Evolutionary conservation across 1,284 basidiomycete genomes (phyloP).

Genomic region (Garcileccinum viscosum): DNA sequence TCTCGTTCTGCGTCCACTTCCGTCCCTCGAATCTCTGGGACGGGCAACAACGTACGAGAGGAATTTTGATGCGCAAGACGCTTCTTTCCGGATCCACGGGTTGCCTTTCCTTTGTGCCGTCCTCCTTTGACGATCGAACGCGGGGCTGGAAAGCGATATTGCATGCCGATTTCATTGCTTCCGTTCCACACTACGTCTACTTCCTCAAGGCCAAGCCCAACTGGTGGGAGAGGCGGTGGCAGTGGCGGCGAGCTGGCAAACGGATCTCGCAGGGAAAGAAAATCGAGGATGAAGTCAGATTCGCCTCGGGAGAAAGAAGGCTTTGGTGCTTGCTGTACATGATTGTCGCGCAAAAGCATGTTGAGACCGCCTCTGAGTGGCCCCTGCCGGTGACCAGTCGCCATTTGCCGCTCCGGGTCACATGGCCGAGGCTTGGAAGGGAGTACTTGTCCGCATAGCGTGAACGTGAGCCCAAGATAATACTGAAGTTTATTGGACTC

Average conservation of each 20-base stretch:
- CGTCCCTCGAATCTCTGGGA: slow-evolving; percentile 27
- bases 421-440: slow-evolving; percentile 12
- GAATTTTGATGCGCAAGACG: slow-evolving; percentile 36
- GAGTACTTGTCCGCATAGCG: slow-evolving; percentile 28
- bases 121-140: slow-evolving; percentile 35
- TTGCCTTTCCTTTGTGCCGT: slow-evolving; percentile 25
- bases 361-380: background rate
- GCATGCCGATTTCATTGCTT: slow-evolving; percentile 30
- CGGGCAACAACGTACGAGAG: slow-evolving; percentile 32
- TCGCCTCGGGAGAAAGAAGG: slow-evolving; percentile 27
- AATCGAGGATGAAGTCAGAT: slow-evolving; percentile 39
- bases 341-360: slow-evolving; percentile 5
- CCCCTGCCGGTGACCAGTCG: slow-evolving; percentile 1
- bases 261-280: slow-evolving; percentile 42
- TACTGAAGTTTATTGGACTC: slow-evolving; percentile 7
- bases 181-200: slow-evolving; percentile 35
- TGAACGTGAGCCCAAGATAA: slow-evolving; percentile 5
- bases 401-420: slow-evolving; percentile 14
- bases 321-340: slow-evolving; percentile 20
- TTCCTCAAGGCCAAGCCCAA: slow-evolving; percentile 36
- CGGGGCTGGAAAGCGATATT: slow-evolving; percentile 41
- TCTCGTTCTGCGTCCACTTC: slow-evolving; percentile 28
- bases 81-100: slow-evolving; percentile 24
- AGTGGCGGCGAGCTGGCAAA: slow-evolving; percentile 40
- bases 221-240: slow-evolving; percentile 37